Conservation (phyloP, 169 alveolate species). For the Plasmodium adleri region DNA sequence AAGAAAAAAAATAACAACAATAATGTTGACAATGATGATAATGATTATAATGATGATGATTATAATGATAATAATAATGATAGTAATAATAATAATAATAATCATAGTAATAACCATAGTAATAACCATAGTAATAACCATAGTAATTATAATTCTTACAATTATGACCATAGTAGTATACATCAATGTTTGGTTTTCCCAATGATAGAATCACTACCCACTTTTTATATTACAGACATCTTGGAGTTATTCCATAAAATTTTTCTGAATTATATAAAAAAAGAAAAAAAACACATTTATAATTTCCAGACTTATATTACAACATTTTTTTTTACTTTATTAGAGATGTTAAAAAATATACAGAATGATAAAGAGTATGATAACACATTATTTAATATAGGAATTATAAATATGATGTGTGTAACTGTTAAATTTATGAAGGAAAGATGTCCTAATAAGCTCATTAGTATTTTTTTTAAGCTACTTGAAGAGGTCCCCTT, state of each 20-base stretch:
- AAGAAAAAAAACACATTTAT: slow-evolving; percentile 32
- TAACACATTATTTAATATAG: slow-evolving; percentile 14
- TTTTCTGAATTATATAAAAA: slow-evolving; percentile 36
- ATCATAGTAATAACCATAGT: background rate
- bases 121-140: background rate
- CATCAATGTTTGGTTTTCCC: background rate
- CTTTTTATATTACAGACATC: background rate
- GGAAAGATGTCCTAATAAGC: slow-evolving; percentile 14
- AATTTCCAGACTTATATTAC: slow-evolving; percentile 33
- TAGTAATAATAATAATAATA: background rate
- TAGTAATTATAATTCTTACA: background rate
- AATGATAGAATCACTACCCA: background rate
- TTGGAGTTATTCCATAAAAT: slow-evolving; percentile 1
- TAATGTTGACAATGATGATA: no score
- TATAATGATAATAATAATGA: background rate
- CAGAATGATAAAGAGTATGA: slow-evolving; percentile 22
- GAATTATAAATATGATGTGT: slow-evolving; percentile 39
- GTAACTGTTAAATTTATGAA: slow-evolving; percentile 28
- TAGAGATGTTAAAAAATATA: slow-evolving; percentile 32
- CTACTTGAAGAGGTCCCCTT: slow-evolving; percentile 27
- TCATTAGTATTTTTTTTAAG: slow-evolving; percentile 55
- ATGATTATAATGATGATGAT: no score
- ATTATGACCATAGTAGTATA: background rate
- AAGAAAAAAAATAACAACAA: no score
- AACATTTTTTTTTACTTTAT: slow-evolving; percentile 30